These are phyloP conservation scores for Aphanocladium album DNA, from an alignment of 2,329 filamentous ascomycete genomes.

Conservation along the genomic window DNA sequence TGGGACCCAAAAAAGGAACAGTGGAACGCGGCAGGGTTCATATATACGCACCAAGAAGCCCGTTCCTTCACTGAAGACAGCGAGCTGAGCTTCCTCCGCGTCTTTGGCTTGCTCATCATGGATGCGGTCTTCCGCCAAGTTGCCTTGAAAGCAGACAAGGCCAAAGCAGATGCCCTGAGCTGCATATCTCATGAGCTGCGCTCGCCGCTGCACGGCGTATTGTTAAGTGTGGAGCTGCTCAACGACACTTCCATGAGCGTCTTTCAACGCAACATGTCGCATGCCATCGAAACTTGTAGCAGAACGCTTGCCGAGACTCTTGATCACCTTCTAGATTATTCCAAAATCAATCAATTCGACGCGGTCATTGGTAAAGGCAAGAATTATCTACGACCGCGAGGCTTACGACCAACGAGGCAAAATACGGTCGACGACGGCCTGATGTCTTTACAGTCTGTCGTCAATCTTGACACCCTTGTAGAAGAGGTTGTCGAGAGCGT, in stretches of 20 bases:
- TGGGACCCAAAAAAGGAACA: conserved; percentile 42
- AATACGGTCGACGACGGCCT: neutral
- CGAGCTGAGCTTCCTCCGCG: conserved; percentile 47
- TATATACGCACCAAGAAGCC: conserved; percentile 40
- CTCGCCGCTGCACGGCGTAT: conserved; percentile 55
- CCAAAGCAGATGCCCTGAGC: conserved; percentile 54
- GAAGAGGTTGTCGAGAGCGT: conserved; percentile 38
- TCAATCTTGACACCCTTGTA: conserved; percentile 26
- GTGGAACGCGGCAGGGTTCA: conserved; percentile 46
- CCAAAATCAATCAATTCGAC: conserved; percentile 33
- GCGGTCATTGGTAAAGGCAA: neutral
- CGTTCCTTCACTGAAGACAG: conserved; percentile 40
- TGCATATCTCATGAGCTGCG: conserved; percentile 58
- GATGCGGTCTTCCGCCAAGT: conserved; percentile 47
- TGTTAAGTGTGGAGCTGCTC: conserved; percentile 49
- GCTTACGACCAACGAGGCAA: neutral
- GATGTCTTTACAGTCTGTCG: neutral
- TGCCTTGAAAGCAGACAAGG: conserved; percentile 33
- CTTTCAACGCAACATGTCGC: conserved; percentile 37
- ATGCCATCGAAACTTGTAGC: conserved; percentile 42
- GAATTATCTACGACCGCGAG: too few relatives aligned
- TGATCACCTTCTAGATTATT: conserved; percentile 43
- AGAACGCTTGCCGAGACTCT: conserved; percentile 45
- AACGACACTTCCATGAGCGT: conserved; percentile 44
- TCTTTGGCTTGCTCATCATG: conserved; percentile 50